These are phyloP conservation scores for Avena eriantha DNA, from an alignment of 176 grass and related monocot genomes.

Conservation along the genomic window DNA sequence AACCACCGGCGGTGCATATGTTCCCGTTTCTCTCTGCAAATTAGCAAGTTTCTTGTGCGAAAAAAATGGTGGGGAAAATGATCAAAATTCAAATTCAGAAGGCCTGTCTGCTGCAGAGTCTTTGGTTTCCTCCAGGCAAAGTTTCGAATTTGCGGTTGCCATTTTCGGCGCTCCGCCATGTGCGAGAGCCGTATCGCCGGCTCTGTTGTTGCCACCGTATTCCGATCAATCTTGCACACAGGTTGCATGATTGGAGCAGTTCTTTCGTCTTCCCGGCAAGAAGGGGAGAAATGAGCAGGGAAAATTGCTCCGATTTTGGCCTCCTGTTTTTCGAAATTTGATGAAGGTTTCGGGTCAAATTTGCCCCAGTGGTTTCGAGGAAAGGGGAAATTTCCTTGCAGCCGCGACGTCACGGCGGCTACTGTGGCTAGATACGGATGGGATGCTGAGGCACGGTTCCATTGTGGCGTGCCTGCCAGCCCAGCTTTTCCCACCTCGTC, in stretches of 20 bases:
- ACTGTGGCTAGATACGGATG: not conserved
- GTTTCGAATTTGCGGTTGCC: not conserved
- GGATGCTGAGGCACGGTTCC: constrained; percentile 43
- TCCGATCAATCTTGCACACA: not conserved
- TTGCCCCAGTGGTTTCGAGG: not conserved
- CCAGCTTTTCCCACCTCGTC: constrained; percentile 38
- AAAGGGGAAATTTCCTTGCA: constrained; percentile 37
- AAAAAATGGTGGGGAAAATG: not conserved
- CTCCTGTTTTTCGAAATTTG: not conserved
- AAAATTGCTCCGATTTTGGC: not conserved
- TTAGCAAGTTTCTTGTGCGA: not conserved
- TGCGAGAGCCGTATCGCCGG: not conserved
- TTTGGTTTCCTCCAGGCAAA: not conserved
- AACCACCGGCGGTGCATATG: constrained; percentile 24
- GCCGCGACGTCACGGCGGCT: not conserved
- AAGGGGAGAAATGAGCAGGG: not conserved
- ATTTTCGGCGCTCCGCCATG: constrained; percentile 4
- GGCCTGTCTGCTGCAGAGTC: not conserved
- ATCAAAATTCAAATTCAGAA: not conserved
- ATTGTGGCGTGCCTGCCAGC: not conserved
- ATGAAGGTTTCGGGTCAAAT: not conserved
- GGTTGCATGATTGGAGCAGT: not conserved
- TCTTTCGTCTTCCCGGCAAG: constrained; percentile 7
- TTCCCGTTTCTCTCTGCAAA: constrained; percentile 8
- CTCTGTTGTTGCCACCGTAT: not conserved